phyloP scores from a whole-genome alignment of 306 rosid genomes.

The Dryas alaskensis region DNA sequence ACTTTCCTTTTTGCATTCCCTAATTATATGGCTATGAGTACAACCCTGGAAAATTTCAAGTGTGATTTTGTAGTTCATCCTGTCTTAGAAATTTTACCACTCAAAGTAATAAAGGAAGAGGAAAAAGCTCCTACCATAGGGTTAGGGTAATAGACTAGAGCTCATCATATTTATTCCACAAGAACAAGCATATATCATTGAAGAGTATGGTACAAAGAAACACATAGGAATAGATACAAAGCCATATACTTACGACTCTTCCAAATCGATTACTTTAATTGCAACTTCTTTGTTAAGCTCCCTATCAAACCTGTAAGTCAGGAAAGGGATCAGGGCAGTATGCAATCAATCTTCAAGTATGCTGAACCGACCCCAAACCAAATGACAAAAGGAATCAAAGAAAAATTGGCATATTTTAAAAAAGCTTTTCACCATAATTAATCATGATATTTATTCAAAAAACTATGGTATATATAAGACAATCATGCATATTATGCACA shows the following conservation, averaged over 20 bases:
- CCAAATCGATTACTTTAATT: constrained; percentile 96
- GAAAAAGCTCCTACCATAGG: not conserved
- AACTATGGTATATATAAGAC: not conserved
- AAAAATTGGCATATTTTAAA: not conserved
- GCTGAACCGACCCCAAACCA: not conserved
- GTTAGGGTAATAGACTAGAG: not conserved
- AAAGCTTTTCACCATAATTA: not conserved
- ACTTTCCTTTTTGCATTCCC: not conserved
- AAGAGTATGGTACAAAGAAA: not conserved
- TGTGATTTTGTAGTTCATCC: not conserved
- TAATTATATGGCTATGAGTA: not conserved
- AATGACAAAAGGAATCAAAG: not conserved
- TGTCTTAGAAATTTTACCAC: not conserved
- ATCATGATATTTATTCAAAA: not conserved
- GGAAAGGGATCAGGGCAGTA: constrained; percentile 13
- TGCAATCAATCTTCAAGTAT: constrained; percentile 9
- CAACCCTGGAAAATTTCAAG: not conserved
- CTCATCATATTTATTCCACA: not conserved
- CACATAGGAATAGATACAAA: not conserved
- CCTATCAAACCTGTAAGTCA: constrained; percentile 79
- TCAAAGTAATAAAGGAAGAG: constrained; percentile 1
- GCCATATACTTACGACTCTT: constrained; percentile 82
- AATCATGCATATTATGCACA: not conserved
- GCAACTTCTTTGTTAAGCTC: constrained; percentile 91
- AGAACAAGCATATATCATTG: not conserved